Percentiles rank a stretch among this genome's conserved stretches.
phyloP scores from a whole-genome alignment of 1,284 basidiomycete genomes.

The Ustilago bromivora region DNA sequence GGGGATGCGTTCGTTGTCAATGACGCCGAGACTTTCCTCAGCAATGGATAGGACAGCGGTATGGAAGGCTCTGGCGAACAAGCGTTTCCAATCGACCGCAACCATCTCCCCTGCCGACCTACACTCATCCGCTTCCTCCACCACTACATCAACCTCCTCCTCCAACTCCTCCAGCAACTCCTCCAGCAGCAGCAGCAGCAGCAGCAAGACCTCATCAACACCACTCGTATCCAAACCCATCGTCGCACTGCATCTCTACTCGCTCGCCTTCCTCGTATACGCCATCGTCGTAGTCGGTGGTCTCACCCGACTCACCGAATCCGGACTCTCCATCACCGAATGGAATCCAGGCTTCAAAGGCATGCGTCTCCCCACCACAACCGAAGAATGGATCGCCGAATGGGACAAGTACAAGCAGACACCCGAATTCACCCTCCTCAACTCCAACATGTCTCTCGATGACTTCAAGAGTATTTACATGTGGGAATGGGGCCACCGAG shows the following conservation, averaged over 20 bases:
- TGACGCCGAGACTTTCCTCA: neutral
- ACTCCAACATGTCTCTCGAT: conserved; percentile 84
- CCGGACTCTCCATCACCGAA: conserved; percentile 96
- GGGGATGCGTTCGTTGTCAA: neutral
- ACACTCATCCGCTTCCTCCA: conserved; percentile 3
- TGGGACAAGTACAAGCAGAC: conserved; percentile 96
- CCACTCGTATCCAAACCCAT: conserved; percentile 76
- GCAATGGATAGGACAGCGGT: neutral
- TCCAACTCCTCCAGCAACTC: neutral
- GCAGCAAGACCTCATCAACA: conserved; percentile 2
- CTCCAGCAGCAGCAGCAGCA: neutral
- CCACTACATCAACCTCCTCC: neutral
- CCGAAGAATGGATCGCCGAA: conserved; percentile 85
- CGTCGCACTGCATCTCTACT: conserved; percentile 83
- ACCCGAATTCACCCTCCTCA: conserved; percentile 85
- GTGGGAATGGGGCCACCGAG: conserved; percentile 98
- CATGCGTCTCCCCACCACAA: conserved; percentile 82
- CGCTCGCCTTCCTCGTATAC: conserved; percentile 86
- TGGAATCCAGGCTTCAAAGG: conserved; percentile 92
- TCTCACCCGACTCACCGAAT: conserved; percentile 95
- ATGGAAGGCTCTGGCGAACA: neutral
- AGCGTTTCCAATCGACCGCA: conserved; percentile 28
- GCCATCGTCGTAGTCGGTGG: conserved; percentile 95
- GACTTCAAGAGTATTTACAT: conserved; percentile 98
- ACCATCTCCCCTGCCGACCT: neutral